These are phyloP conservation scores for Chenopodium suecicum DNA, from an alignment of 148 eudicot genomes.

Conservation along the genomic window DNA sequence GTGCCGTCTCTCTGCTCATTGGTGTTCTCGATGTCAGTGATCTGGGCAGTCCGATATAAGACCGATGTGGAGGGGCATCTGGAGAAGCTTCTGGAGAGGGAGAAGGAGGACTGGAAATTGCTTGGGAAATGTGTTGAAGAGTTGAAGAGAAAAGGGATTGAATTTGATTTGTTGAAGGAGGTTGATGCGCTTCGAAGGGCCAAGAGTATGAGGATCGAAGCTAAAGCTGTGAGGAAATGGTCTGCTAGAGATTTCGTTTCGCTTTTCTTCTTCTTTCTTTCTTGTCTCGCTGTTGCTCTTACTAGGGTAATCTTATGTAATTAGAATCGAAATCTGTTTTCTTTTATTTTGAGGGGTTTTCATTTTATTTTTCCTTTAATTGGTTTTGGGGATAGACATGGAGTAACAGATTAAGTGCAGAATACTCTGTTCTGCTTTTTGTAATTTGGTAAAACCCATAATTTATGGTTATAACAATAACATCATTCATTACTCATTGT, in stretches of 20 bases:
- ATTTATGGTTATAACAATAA: not conserved
- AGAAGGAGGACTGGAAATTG: conserved; percentile 66
- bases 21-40: conserved; percentile 53
- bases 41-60: conserved; percentile 79
- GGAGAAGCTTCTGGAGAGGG: conserved; percentile 66
- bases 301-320: conserved; percentile 61
- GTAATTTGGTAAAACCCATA: conserved; percentile 8
- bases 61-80: conserved; percentile 57
- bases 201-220: conserved; percentile 64
- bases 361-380: not conserved
- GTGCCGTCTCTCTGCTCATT: conserved; percentile 64
- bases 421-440: conserved; percentile 41
- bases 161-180: conserved; percentile 77
- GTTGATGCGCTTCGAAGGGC: conserved; percentile 75
- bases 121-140: conserved; percentile 75
- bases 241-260: conserved; percentile 70
- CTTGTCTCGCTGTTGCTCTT: conserved; percentile 63
- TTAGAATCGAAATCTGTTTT: not conserved
- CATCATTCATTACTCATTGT: too few species aligned
- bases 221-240: conserved; percentile 59
- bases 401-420: conserved; percentile 22
- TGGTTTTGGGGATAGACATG: not conserved
- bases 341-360: not conserved
- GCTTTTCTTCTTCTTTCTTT: conserved; percentile 57
- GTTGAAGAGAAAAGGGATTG: conserved; percentile 71